Evolutionary conservation across 164 flowering plant genomes (phyloP), one percentile per base, ranked within the genome.

Genomic region (Piper longum): DNA sequence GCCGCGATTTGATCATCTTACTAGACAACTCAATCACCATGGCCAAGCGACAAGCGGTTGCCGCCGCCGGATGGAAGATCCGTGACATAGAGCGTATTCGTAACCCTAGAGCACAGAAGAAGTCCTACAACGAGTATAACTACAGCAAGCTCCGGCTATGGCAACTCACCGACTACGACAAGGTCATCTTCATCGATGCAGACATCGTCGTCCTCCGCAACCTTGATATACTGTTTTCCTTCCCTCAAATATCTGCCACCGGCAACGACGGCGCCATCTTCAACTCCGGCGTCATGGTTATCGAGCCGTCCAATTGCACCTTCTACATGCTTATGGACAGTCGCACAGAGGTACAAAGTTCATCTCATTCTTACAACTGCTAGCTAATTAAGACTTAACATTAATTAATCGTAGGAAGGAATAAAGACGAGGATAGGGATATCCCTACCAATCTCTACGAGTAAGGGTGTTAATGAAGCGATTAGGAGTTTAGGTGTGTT

Each of bases 291-390:
- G 67, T 95, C 16, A 91, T 95, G 99, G 85, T 82, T 39, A 74
- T 95, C 51, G 96, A 95, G 73, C 99, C 99, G 2, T 91, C 97
- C 1, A 87, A 85, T 17, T 91, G 98, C 74, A 89, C 90, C 0
- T 95, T 89, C 72, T 39, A 66, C 12, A 17, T 63, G 7, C 57
- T 95, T 1, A 87, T 91, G 96, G 69, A 71, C 17, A 71, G 41
- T 4, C 72, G 81, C 0, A 67, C 66, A 6, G 84, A 83, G 51
- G 73, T 56, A 56, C 9, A 26, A 26, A 26, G 36, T 26, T 26
- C 36, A 26, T 26, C 36, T 26, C 36, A 26, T 26, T 26, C 36
- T 26, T 26, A 26, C 36, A 26, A 26, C 36, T 26, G 36, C 36
- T 26, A 26, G 36, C 36, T 26, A 26, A 26, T 26, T 26, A 26